Percentiles rank a stretch among this genome's conserved stretches.
These are phyloP conservation scores for Candida boleticola DNA, from an alignment of 805 yeast species.

Conservation along the genomic window DNA sequence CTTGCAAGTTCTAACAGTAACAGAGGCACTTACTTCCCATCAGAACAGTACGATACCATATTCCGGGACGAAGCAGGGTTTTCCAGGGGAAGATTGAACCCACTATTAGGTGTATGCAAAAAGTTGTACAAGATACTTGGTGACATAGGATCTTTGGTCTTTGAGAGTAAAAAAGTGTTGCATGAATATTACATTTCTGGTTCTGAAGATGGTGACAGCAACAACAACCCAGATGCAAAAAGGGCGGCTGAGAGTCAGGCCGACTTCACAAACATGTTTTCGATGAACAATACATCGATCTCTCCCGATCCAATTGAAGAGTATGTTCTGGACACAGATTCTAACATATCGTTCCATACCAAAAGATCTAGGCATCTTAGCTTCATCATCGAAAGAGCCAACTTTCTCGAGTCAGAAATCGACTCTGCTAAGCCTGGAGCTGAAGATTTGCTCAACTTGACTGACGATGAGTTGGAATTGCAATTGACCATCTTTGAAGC, in stretches of 20 bases:
- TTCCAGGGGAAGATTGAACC: constrained; percentile 52
- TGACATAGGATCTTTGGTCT: constrained; percentile 60
- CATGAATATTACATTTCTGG: constrained; percentile 9
- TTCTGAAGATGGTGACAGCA: constrained; percentile 3
- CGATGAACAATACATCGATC: neutral
- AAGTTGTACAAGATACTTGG: constrained; percentile 67
- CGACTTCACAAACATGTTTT: neutral
- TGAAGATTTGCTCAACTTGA: constrained; percentile 38
- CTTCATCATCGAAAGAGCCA: constrained; percentile 28
- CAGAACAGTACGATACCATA: constrained; percentile 56
- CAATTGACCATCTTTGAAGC: constrained; percentile 72
- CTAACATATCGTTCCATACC: constrained; percentile 25
- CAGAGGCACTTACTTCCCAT: constrained; percentile 64
- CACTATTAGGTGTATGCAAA: constrained; percentile 71
- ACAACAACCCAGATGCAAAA: too few species aligned
- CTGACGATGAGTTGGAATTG: constrained; percentile 53
- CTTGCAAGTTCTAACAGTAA: constrained; percentile 59
- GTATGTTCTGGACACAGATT: constrained; percentile 14
- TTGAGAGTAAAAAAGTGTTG: constrained; percentile 42
- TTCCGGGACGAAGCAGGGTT: constrained; percentile 35
- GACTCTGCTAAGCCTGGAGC: constrained; percentile 53
- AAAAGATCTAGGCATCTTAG: constrained; percentile 18
- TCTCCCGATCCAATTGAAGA: constrained; percentile 11
- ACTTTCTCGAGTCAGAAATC: constrained; percentile 47
- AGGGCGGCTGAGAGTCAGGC: neutral